Conservation (phyloP, 2,329 filamentous ascomycete species). For the Fusarium sp. region DNA sequence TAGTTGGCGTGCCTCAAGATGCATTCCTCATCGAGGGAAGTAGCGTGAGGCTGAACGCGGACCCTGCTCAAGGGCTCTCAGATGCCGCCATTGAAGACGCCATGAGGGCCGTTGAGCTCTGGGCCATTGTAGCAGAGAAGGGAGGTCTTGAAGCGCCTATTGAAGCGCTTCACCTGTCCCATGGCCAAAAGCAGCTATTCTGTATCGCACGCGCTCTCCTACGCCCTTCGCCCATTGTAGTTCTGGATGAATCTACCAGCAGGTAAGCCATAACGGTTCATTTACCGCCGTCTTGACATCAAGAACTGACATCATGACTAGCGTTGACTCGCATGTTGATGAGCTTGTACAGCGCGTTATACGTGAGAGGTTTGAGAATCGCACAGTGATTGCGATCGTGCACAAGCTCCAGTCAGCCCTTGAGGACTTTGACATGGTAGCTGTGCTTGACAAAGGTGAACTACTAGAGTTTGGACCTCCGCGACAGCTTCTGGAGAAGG, state of each 20-base stretch:
- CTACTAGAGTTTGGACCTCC: conserved; percentile 36
- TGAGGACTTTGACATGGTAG: conserved; percentile 33
- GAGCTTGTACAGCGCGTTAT: conserved; percentile 27
- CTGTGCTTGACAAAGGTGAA: conserved; percentile 31
- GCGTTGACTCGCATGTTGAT: conserved; percentile 30
- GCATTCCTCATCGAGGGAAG: conserved; percentile 56
- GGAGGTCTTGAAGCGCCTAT: conserved; percentile 51
- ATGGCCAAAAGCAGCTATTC: conserved; percentile 61
- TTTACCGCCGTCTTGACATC: neutral
- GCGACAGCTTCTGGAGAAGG: conserved; percentile 18
- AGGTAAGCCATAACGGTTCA: conserved; percentile 33
- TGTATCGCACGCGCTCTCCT: conserved; percentile 58
- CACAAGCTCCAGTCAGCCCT: conserved; percentile 40
- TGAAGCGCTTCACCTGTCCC: conserved; percentile 48
- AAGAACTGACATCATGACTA: neutral
- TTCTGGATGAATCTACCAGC: conserved; percentile 55
- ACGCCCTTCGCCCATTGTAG: conserved; percentile 49
- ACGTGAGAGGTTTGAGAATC: conserved; percentile 30
- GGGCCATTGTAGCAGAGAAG: conserved; percentile 49
- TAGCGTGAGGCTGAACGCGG: conserved; percentile 57
- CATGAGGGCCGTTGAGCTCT: conserved; percentile 57
- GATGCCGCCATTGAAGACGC: conserved; percentile 55
- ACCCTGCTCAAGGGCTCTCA: conserved; percentile 50
- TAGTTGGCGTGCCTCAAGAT: conserved; percentile 61
- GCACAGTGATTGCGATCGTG: conserved; percentile 40